Percentiles rank a stretch among this genome's conserved stretches.
These are phyloP conservation scores for Nicotiana attenuata DNA, from an alignment of 257 asterid species.

Conservation along the genomic window DNA sequence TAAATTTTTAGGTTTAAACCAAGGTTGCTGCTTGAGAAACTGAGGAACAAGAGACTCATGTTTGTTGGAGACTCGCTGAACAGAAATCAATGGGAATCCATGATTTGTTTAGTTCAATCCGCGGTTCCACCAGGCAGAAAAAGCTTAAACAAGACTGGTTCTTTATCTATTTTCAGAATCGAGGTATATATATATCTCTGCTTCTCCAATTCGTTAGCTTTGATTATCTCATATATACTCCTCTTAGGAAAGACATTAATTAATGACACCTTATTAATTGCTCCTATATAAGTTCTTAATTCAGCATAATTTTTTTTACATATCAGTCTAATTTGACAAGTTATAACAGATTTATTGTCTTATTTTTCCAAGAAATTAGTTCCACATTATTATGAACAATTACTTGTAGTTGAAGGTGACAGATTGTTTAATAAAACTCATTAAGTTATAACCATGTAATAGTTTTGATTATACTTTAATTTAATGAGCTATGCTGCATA, in stretches of 20 bases:
- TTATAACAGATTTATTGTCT: not conserved
- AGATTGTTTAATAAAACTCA: not conserved
- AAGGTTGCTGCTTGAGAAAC: constrained; percentile 53
- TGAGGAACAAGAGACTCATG: constrained; percentile 86
- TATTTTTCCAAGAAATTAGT: no score
- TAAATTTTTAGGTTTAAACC: constrained; percentile 51
- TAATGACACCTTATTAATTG: not conserved
- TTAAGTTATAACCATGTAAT: not conserved
- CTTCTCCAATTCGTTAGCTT: no score
- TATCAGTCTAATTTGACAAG: not conserved
- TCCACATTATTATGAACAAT: no score
- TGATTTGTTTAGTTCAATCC: constrained; percentile 77
- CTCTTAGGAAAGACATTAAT: not conserved
- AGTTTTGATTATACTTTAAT: not conserved
- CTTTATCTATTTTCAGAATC: constrained; percentile 65
- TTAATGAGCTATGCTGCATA: not conserved
- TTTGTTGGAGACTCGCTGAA: constrained; percentile 83
- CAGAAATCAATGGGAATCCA: constrained; percentile 86
- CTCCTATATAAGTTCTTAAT: not conserved
- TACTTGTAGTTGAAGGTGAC: no score
- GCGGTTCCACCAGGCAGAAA: constrained; percentile 42
- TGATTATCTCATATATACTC: not conserved
- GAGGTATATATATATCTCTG: constrained; percentile 33
- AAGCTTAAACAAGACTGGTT: constrained; percentile 69
- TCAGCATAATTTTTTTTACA: not conserved